phyloP scores from a whole-genome alignment of 2,329 filamentous ascomycete genomes.

The Coleophoma eucalyptorum region DNA sequence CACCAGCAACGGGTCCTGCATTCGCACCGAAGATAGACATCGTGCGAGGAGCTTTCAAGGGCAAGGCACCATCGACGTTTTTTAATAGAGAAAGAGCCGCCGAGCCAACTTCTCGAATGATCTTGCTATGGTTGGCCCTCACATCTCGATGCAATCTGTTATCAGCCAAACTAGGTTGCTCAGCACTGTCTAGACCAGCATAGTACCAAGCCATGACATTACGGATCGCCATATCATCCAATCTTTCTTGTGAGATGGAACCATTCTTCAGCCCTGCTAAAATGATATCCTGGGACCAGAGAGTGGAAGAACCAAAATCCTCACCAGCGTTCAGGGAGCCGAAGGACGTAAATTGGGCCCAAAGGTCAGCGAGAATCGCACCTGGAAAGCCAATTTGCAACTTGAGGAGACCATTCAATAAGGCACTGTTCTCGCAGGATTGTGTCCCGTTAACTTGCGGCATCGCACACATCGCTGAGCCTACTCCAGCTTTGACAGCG shows the following conservation, averaged over 20 bases:
- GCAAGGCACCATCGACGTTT: conserved; percentile 52
- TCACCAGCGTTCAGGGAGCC: neutral
- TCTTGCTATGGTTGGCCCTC: conserved; percentile 55
- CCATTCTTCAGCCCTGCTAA: neutral
- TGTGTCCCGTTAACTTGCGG: neutral
- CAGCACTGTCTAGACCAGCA: conserved; percentile 38
- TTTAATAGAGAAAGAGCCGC: conserved; percentile 60
- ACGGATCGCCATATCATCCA: conserved; percentile 62
- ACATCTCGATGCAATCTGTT: conserved; percentile 34
- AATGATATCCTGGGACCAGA: neutral
- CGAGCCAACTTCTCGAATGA: conserved; percentile 48
- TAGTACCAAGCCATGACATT: conserved; percentile 59
- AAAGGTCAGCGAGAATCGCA: neutral
- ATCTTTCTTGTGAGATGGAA: conserved; percentile 46
- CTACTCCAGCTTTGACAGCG: conserved; percentile 75
- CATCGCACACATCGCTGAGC: conserved; percentile 60
- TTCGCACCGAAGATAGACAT: conserved; percentile 53
- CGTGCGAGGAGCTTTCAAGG: conserved; percentile 45
- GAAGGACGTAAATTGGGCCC: neutral
- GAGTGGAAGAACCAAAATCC: neutral
- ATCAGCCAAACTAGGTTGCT: neutral
- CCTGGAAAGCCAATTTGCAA: neutral
- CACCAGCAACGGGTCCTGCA: conserved; percentile 35
- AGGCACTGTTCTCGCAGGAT: neutral
- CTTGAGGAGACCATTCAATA: neutral